These are phyloP conservation scores for Phyllosticta ampelicida DNA, from an alignment of 2,329 filamentous ascomycete genomes.

Conservation along the genomic window DNA sequence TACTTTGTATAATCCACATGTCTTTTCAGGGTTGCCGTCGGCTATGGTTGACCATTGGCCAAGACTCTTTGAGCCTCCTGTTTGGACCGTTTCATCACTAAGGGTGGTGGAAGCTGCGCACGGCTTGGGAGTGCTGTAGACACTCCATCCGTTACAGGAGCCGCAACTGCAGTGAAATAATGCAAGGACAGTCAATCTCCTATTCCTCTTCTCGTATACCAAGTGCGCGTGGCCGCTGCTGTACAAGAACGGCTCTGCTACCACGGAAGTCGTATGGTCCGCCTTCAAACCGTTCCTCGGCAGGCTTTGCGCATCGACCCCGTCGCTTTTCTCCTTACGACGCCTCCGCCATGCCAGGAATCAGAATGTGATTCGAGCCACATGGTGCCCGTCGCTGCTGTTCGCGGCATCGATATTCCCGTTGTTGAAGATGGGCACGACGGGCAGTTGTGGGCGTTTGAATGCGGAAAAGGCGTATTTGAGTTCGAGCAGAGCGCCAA, in stretches of 20 bases:
- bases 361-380: constrained; percentile 15
- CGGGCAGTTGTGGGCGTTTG: constrained; percentile 16
- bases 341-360: constrained; percentile 8
- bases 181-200: neutral
- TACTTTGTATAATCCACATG: neutral
- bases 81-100: neutral
- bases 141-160: neutral
- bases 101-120: neutral
- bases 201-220: constrained; percentile 13
- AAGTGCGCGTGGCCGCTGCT: constrained; percentile 15
- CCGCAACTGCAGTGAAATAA: neutral
- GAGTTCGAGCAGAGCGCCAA: constrained; percentile 15
- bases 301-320: neutral
- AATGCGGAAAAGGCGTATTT: constrained; percentile 16
- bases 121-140: neutral
- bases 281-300: no score
- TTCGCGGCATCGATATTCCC: constrained; percentile 13
- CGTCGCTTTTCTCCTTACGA: neutral
- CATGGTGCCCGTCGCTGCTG: constrained; percentile 11
- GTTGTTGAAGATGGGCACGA: constrained; percentile 14
- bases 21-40: neutral
- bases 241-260: constrained; percentile 14
- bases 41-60: neutral
- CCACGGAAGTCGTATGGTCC: constrained; percentile 13
- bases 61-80: neutral